Evolutionary conservation across 805 yeast genomes (phyloP).

Genomic region (Nakazawaea molendinolei): DNA sequence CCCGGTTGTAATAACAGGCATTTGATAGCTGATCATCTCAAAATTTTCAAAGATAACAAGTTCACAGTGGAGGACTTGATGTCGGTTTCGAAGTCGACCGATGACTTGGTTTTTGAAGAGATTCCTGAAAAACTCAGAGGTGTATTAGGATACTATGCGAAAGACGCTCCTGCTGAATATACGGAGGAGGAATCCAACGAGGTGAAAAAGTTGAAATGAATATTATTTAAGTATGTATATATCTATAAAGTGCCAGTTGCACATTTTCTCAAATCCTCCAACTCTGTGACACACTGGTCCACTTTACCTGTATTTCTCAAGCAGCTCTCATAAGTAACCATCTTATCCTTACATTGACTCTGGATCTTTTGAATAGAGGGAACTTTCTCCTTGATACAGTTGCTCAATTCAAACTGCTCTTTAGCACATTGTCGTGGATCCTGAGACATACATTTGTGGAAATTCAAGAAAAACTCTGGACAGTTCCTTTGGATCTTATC

Average conservation of each 20-base stretch:
- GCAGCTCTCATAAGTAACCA: slow-evolving; percentile 64
- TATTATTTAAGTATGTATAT: not conserved
- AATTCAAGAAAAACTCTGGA: slow-evolving; percentile 64
- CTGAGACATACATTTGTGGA: slow-evolving; percentile 67
- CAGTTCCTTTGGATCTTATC: slow-evolving; percentile 58
- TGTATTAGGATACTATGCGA: slow-evolving; percentile 59
- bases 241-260: slow-evolving; percentile 2
- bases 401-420: slow-evolving; percentile 51
- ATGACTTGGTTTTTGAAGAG: slow-evolving; percentile 66
- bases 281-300: slow-evolving; percentile 45
- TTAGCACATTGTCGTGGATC: slow-evolving; percentile 45
- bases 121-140: slow-evolving; percentile 49
- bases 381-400: slow-evolving; percentile 57
- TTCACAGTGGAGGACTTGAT: slow-evolving; percentile 78
- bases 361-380: slow-evolving; percentile 71
- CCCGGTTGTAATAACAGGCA: slow-evolving; percentile 89
- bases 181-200: slow-evolving; percentile 15
- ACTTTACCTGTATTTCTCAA: slow-evolving; percentile 39
- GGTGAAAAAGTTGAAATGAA: slow-evolving; percentile 7
- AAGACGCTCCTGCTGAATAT: slow-evolving; percentile 51
- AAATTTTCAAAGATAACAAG: slow-evolving; percentile 72
- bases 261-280: slow-evolving; percentile 58
- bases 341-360: slow-evolving; percentile 47
- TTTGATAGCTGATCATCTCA: slow-evolving; percentile 81
- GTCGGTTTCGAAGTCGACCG: slow-evolving; percentile 51